A percentile compares a stretch with the other conserved stretches of the same genome.
Conservation (phyloP, 208 protist genomes). For the Crithidia mellificae region DNA sequence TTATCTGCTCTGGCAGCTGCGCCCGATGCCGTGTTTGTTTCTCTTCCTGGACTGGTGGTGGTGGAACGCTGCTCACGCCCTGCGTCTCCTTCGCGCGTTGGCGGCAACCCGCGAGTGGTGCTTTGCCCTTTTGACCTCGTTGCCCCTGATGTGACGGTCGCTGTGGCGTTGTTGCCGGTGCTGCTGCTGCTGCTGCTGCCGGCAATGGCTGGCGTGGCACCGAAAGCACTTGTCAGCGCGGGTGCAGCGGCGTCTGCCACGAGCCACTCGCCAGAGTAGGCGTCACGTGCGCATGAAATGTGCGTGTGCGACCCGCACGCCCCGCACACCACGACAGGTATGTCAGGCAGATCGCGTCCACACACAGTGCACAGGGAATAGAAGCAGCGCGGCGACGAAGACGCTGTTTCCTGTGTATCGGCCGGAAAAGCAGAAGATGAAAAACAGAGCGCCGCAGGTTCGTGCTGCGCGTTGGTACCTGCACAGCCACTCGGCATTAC, state of each 20-base stretch:
- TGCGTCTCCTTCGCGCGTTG: background rate
- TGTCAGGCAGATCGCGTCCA: slow-evolving; percentile 26
- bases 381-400: slow-evolving; percentile 27
- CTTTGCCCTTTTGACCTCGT: too few species aligned
- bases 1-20: too few species aligned
- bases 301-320: slow-evolving; percentile 52
- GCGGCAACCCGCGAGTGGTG: too few species aligned
- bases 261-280: slow-evolving; percentile 31
- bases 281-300: slow-evolving; percentile 44
- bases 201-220: too few species aligned
- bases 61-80: too few species aligned
- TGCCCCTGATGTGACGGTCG: too few species aligned
- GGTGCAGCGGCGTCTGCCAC: slow-evolving; percentile 12
- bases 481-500: slow-evolving; percentile 5
- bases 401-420: background rate
- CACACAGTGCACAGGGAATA: slow-evolving; percentile 63
- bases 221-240: background rate
- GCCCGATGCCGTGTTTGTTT: too few species aligned
- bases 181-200: background rate
- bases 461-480: background rate
- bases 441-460: too few species aligned
- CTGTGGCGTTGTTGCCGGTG: background rate
- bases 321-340: slow-evolving; percentile 35
- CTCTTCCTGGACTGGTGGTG: too few species aligned
- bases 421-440: background rate